phyloP scores from a whole-genome alignment of 495 filamentous ascomycete genomes.

The Neurospora sp. region DNA sequence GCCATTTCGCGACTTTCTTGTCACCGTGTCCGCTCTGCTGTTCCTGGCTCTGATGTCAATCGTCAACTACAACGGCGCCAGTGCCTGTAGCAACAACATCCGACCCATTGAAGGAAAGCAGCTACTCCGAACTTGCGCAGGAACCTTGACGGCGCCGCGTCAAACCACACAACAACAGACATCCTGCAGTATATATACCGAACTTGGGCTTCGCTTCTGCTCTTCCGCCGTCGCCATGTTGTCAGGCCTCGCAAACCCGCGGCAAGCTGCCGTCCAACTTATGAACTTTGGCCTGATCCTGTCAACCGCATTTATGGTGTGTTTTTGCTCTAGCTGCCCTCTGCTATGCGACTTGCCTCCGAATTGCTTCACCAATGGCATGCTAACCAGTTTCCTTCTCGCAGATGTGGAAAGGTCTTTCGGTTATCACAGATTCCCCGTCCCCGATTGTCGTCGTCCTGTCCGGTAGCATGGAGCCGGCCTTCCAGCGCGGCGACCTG shows the following conservation, averaged over 20 bases:
- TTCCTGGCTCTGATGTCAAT: neutral
- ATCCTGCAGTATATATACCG: neutral
- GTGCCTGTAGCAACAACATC: neutral
- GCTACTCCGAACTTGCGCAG: neutral
- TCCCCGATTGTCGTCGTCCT: constrained; percentile 94
- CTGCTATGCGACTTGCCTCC: neutral
- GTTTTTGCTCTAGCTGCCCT: constrained; percentile 1
- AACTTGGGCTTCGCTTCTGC: neutral
- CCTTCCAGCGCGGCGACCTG: constrained; percentile 90
- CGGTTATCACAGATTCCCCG: constrained; percentile 73
- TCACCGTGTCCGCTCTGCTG: neutral
- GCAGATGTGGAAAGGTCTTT: constrained; percentile 87
- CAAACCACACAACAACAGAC: neutral
- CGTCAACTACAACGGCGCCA: neutral
- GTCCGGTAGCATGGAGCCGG: constrained; percentile 92
- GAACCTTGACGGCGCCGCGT: neutral
- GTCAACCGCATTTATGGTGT: constrained; percentile 83
- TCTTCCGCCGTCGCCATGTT: constrained; percentile 45
- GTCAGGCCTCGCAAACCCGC: constrained; percentile 61
- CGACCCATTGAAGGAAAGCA: neutral
- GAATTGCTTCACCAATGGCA: neutral
- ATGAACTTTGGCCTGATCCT: constrained; percentile 94
- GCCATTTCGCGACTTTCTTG: constrained; percentile 8
- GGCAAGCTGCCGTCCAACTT: constrained; percentile 77
- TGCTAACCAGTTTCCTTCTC: neutral